These are phyloP conservation scores for Gypsophila paniculata DNA, from an alignment of 179 eudicot genomes.

Conservation along the genomic window DNA sequence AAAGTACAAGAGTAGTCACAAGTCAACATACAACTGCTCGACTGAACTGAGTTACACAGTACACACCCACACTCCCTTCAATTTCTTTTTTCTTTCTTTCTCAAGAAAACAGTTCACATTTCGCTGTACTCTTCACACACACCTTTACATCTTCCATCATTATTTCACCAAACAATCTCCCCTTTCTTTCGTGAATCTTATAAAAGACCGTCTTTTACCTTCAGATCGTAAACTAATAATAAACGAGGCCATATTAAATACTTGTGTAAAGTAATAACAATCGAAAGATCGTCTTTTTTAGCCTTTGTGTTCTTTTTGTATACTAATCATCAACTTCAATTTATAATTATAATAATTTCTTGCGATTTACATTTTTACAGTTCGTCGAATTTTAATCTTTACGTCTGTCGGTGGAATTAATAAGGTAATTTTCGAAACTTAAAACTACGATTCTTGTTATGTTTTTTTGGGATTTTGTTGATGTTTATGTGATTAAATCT, in stretches of 20 bases:
- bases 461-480: background rate
- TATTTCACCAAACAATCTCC: constrained; percentile 10
- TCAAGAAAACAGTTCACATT: constrained; percentile 21
- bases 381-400: constrained; percentile 9
- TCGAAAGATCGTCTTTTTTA: no score
- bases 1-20: background rate
- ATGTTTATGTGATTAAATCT: constrained; percentile 15
- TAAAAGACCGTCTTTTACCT: no score
- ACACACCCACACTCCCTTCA: no score
- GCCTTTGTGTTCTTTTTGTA: no score
- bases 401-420: background rate
- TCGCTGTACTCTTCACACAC: constrained; percentile 25
- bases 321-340: background rate
- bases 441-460: constrained; percentile 5
- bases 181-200: background rate
- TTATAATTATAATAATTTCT: background rate
- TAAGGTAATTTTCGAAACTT: background rate
- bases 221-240: no score
- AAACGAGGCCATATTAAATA: no score
- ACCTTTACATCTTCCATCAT: background rate
- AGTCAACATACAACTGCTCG: constrained; percentile 22
- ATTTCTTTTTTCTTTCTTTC: background rate
- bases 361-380: constrained; percentile 18
- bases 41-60: no score
- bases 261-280: no score